phyloP scores from a whole-genome alignment of 257 asterid species.

The Nicotiana sylvestris region DNA sequence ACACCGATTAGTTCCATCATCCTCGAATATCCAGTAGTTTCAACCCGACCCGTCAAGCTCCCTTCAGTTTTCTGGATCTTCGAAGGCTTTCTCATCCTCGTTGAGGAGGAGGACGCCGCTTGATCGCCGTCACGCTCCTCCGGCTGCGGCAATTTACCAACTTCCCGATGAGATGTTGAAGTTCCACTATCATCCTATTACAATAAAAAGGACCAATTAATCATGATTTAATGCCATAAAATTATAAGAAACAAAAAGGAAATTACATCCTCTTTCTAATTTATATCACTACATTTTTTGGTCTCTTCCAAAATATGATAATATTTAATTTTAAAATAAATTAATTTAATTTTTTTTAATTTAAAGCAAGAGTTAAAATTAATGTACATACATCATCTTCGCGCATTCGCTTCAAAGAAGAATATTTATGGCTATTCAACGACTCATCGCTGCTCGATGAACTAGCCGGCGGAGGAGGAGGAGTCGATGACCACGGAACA shows the following conservation, averaged over 20 bases:
- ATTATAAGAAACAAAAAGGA: neutral
- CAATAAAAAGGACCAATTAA: neutral
- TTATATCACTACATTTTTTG: too few relatives aligned
- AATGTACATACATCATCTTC: neutral
- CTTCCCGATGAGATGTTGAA: neutral
- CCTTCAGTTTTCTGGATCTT: neutral
- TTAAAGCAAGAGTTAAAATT: too few relatives aligned
- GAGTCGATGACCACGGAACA: constrained; percentile 20
- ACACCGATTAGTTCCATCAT: constrained; percentile 30
- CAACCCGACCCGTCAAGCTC: neutral
- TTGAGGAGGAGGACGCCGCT: neutral
- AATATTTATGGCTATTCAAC: neutral
- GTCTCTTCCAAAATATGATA: too few relatives aligned
- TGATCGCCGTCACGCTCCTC: neutral
- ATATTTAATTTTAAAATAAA: too few relatives aligned
- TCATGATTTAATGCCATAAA: neutral
- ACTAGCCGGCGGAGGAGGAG: constrained; percentile 30
- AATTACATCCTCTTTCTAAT: too few relatives aligned
- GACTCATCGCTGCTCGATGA: constrained; percentile 22
- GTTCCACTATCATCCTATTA: constrained; percentile 8
- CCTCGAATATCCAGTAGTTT: constrained; percentile 3
- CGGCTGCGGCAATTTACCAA: neutral
- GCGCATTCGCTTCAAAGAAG: constrained; percentile 1
- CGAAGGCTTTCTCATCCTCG: neutral
- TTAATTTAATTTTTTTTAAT: too few relatives aligned